A percentile compares a stretch with the other conserved stretches of the same genome.
Conservation (phyloP, 1,139 yeast genomes). For the Yamadazyma songkhlaensis region DNA sequence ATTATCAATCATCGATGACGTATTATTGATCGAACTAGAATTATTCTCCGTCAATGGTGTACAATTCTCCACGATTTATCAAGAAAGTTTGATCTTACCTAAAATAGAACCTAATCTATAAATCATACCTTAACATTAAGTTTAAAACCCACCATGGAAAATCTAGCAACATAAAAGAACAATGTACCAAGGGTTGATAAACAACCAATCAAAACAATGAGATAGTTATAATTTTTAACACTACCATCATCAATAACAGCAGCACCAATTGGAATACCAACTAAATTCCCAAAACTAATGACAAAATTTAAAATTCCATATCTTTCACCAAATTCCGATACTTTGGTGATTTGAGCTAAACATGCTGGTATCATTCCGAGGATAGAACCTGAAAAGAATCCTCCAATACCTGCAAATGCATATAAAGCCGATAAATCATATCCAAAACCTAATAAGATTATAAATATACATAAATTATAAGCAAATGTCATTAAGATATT, state of each 20-base stretch:
- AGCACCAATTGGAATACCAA: constrained; percentile 51
- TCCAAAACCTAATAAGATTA: constrained; percentile 58
- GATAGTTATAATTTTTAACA: constrained; percentile 19
- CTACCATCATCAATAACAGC: constrained; percentile 41
- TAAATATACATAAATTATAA: constrained; percentile 38
- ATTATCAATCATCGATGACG: constrained; percentile 50
- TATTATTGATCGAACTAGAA: constrained; percentile 60
- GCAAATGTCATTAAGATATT: constrained; percentile 41
- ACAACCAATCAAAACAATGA: constrained; percentile 21
- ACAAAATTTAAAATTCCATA: constrained; percentile 35
- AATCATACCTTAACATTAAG: constrained; percentile 18
- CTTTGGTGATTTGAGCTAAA: constrained; percentile 29
- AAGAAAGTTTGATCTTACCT: constrained; percentile 54
- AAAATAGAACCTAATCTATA: neutral
- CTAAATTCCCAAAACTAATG: constrained; percentile 34
- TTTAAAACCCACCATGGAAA: constrained; percentile 19
- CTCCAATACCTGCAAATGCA: constrained; percentile 48
- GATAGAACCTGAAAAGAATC: constrained; percentile 42
- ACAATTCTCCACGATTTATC: constrained; percentile 62
- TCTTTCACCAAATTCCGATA: constrained; percentile 31
- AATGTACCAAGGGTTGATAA: constrained; percentile 19
- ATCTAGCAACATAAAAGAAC: constrained; percentile 21
- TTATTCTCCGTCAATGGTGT: constrained; percentile 50
- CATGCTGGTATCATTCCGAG: constrained; percentile 36
- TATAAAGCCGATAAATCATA: constrained; percentile 35